Evolutionary conservation across 2,329 filamentous ascomycete genomes (phyloP), one percentile per base, ranked within the genome.

Genomic region (Beauveria sp.): DNA sequence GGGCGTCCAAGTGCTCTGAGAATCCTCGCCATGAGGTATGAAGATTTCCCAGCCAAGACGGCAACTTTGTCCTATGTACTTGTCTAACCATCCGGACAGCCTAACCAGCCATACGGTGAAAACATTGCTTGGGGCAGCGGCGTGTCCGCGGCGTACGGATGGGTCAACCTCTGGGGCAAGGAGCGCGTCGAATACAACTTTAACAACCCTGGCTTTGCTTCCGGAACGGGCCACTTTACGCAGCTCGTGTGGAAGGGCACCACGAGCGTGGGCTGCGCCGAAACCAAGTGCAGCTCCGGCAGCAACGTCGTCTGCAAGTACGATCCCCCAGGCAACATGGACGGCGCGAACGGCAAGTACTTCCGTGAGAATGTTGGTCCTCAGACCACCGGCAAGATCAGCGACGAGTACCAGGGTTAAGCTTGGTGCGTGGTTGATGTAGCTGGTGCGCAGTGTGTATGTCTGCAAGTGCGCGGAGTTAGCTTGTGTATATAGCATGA

Each of bases 181-280:
- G 86, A 90, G 73, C 71, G 83, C 12, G 67, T 71, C 0, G 63
- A 76, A 6, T 92, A 90, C 69, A 73, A 88, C 66, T 92, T 83
- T 70, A 65, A 69, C 2, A 69, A 79, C 1, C 81, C 80, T 0
- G 80, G 80, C 1, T 91, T 88, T 68, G 75, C 69, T 9, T 76
- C 85, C 65, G 71, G 74, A 40, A 89, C 88, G 20, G 88, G 88
- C 0, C 87, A 90, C 70, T 91, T 91, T 67, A 88, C 88, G 1
- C 88, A 90, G 76, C 72, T 91, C 7, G 87, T 91, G 6, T 91
- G 88, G 88, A 84, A 81, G 71, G 72, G 76, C 26, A 89, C 85
- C 1, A 84, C 75, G 7, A 75, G 77, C 40, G 80, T 88, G 1
- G 86, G 86, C 0, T 87, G 82, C 65, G 82, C 72, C 28, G 72